phyloP scores from a whole-genome alignment of 1,284 basidiomycete genomes.

The Volvariella volvacea region DNA sequence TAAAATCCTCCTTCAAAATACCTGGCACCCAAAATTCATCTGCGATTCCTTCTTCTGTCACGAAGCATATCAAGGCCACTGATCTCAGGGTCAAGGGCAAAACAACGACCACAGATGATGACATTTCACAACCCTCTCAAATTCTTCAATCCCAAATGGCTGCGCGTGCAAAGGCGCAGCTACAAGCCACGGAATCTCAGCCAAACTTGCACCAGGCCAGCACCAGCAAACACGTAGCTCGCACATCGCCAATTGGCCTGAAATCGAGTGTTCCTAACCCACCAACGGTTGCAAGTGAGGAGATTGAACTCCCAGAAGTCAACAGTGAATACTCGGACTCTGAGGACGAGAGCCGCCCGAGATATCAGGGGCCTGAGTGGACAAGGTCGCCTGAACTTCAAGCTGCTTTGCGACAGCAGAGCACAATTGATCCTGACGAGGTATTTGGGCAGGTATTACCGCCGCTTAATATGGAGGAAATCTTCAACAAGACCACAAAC shows the following conservation, averaged over 20 bases:
- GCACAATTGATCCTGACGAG: constrained; percentile 84
- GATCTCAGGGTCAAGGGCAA: constrained; percentile 45
- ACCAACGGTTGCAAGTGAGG: constrained; percentile 60
- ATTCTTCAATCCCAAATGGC: constrained; percentile 62
- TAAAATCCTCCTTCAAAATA: constrained; percentile 26
- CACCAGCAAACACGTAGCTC: no score
- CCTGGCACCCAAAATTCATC: constrained; percentile 25
- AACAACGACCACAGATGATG: constrained; percentile 34
- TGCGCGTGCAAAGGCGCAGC: constrained; percentile 58
- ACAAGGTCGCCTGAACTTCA: constrained; percentile 84
- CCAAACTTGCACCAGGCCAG: no score
- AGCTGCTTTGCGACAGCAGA: constrained; percentile 72
- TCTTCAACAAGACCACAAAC: constrained; percentile 61
- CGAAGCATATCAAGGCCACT: constrained; percentile 20
- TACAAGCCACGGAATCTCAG: constrained; percentile 37
- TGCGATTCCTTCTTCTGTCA: constrained; percentile 19
- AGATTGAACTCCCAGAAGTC: constrained; percentile 88
- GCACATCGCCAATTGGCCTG: no score
- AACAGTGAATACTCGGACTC: constrained; percentile 95
- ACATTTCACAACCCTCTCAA: constrained; percentile 51
- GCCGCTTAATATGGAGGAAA: constrained; percentile 82
- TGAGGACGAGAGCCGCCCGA: constrained; percentile 75
- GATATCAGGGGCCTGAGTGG: constrained; percentile 77
- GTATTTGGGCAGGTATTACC: constrained; percentile 79
- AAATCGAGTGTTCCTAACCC: constrained; percentile 14